These are phyloP conservation scores for Melampsora larici-populina DNA, from an alignment of 1,284 basidiomycete species.

Conservation along the genomic window DNA sequence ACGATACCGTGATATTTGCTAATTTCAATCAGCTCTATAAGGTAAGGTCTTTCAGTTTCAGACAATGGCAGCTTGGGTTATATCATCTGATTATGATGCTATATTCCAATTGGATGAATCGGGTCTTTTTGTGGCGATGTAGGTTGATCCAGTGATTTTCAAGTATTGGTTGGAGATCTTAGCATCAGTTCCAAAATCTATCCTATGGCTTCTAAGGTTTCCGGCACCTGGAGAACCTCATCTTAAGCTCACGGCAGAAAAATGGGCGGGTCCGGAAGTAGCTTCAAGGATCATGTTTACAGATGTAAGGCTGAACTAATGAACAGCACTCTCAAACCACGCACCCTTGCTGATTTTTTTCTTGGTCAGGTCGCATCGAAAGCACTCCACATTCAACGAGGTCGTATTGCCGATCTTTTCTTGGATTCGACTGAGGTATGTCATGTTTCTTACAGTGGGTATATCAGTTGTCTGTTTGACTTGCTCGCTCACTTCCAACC, in stretches of 20 bases:
- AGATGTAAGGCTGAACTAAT: conserved; percentile 57
- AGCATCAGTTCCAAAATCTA: conserved; percentile 59
- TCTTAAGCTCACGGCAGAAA: conserved; percentile 58
- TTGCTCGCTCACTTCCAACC: neutral
- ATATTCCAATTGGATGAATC: neutral
- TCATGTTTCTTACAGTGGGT: conserved; percentile 8
- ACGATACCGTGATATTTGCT: conserved; percentile 62
- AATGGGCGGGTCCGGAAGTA: conserved; percentile 62
- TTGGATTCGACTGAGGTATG: conserved; percentile 64
- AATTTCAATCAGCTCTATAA: conserved; percentile 64
- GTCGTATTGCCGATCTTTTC: conserved; percentile 62
- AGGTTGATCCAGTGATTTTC: conserved; percentile 63
- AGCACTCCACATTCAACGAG: conserved; percentile 61
- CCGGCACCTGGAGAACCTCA: conserved; percentile 62
- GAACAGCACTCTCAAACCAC: neutral
- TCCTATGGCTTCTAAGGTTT: conserved; percentile 65
- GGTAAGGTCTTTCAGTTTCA: conserved; percentile 35
- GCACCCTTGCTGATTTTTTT: neutral
- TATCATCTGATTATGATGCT: conserved; percentile 14
- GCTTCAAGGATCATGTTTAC: conserved; percentile 62
- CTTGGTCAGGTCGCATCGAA: conserved; percentile 53
- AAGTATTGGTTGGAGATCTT: conserved; percentile 63
- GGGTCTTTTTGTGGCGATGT: neutral
- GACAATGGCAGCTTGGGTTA: neutral
- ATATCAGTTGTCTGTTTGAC: neutral